phyloP scores from a whole-genome alignment of 257 asterid genomes.

The Solanum bulbocastanum region DNA sequence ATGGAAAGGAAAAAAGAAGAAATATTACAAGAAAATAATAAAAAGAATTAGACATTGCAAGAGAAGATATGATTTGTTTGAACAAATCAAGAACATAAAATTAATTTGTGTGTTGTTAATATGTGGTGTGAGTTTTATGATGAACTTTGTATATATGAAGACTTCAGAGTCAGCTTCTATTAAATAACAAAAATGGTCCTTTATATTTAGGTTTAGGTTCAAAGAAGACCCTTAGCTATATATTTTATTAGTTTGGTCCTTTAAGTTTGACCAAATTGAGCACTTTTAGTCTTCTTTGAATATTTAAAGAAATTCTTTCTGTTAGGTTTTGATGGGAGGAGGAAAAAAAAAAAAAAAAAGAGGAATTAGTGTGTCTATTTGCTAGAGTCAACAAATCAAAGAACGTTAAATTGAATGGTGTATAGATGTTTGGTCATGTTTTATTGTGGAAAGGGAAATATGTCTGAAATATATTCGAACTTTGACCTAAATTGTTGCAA shows the following conservation, averaged over 20 bases:
- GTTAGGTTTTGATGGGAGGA: neutral
- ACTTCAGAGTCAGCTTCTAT: neutral
- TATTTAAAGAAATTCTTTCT: too few species aligned
- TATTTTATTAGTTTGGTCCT: neutral
- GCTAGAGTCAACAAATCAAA: neutral
- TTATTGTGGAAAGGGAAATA: too few species aligned
- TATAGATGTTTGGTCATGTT: too few species aligned
- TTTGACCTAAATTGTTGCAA: too few species aligned
- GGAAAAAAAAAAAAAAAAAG: neutral
- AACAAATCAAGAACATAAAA: neutral
- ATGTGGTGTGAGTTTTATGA: neutral
- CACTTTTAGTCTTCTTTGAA: too few species aligned
- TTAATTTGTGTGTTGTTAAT: neutral
- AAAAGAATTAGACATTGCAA: constrained; percentile 2
- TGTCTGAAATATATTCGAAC: too few species aligned
- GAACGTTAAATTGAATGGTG: neutral
- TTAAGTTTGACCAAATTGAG: neutral
- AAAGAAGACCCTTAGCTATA: neutral
- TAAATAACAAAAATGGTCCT: neutral
- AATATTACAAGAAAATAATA: neutral
- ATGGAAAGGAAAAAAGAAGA: neutral
- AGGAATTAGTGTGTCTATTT: neutral
- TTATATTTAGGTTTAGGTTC: neutral
- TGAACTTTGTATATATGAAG: neutral
- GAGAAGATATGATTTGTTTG: neutral